These are phyloP conservation scores for Fonsecaea pedrosoi DNA, from an alignment of 2,329 filamentous ascomycete species.

Conservation along the genomic window DNA sequence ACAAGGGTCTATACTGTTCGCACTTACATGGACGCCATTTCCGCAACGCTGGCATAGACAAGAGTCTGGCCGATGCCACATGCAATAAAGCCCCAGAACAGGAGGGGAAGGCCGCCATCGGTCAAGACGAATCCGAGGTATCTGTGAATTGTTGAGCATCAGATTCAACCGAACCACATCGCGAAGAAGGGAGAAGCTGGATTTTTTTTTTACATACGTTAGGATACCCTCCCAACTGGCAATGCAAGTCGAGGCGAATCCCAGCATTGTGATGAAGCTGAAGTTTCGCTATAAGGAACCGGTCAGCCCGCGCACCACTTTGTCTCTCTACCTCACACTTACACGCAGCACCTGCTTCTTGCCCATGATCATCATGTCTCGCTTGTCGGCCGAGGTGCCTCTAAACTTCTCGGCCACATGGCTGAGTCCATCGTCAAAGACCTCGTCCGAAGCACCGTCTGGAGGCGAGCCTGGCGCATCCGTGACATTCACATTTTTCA, in stretches of 20 bases:
- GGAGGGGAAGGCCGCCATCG: slow-evolving; percentile 60
- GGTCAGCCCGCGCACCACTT: not conserved
- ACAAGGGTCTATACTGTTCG: too few species aligned
- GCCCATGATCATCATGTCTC: slow-evolving; percentile 49
- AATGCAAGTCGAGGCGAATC: slow-evolving; percentile 53
- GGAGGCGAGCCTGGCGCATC: not conserved
- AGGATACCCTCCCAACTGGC: slow-evolving; percentile 54
- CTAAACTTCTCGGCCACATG: slow-evolving; percentile 46
- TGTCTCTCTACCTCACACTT: slow-evolving; percentile 12
- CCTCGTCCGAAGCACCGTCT: slow-evolving; percentile 9
- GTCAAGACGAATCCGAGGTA: slow-evolving; percentile 36
- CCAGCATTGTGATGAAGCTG: slow-evolving; percentile 53
- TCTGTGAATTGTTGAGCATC: not conserved
- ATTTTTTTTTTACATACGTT: slow-evolving; percentile 40
- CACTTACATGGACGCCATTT: slow-evolving; percentile 57
- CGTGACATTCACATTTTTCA: not conserved
- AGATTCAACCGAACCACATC: slow-evolving; percentile 13
- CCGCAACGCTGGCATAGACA: slow-evolving; percentile 54
- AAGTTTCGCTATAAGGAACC: slow-evolving; percentile 50
- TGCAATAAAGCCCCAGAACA: slow-evolving; percentile 61
- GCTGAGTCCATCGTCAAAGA: slow-evolving; percentile 15
- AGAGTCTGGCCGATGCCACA: slow-evolving; percentile 53
- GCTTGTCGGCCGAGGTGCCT: slow-evolving; percentile 47
- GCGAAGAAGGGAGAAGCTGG: too few species aligned
- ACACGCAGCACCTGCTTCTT: slow-evolving; percentile 50